Conservation (phyloP, 805 yeast genomes). For the Wickerhamomyces rabaulensis region DNA sequence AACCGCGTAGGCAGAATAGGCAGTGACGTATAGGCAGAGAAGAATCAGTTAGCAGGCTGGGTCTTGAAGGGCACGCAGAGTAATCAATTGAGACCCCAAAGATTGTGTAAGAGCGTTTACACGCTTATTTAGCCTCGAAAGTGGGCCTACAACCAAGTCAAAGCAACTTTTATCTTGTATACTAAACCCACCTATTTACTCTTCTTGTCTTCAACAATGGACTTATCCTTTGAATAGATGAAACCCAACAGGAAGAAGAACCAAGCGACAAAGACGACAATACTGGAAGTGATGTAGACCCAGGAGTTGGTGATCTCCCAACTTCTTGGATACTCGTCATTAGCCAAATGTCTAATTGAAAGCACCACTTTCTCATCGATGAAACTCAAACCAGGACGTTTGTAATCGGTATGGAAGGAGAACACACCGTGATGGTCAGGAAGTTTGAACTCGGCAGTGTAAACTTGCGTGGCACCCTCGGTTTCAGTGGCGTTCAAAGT, state of each 20-base stretch:
- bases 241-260: constrained; percentile 66
- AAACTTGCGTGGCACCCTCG: constrained; percentile 35
- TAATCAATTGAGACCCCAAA: no score
- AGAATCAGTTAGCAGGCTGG: no score
- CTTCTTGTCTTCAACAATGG: constrained; percentile 15
- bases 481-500: constrained; percentile 42
- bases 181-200: constrained; percentile 9
- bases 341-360: constrained; percentile 89
- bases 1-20: no score
- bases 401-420: constrained; percentile 75
- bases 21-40: no score
- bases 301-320: constrained; percentile 92
- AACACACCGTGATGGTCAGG: constrained; percentile 99
- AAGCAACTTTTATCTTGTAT: neutral
- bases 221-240: constrained; percentile 23
- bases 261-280: constrained; percentile 71
- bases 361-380: constrained; percentile 62
- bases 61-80: no score
- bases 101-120: no score
- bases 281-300: constrained; percentile 77
- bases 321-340: constrained; percentile 89
- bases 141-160: neutral
- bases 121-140: no score
- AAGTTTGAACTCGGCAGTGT: constrained; percentile 51
- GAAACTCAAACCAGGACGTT: constrained; percentile 68